Evolutionary conservation across 768 basidiomycete genomes (phyloP).

Genomic region (Boletus bicolor): DNA sequence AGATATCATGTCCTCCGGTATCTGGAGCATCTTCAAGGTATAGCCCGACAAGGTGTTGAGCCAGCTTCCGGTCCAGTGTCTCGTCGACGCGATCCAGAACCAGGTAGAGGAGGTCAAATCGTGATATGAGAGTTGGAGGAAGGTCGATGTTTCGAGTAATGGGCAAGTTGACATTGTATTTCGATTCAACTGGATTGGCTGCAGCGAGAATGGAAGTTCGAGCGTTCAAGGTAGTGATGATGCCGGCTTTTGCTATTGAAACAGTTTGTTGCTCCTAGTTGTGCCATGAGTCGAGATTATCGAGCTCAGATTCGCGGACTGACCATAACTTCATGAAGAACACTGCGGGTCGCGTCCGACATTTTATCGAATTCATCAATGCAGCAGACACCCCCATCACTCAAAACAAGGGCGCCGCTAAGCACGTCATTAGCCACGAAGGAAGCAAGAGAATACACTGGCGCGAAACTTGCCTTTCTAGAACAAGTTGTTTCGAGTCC

Average conservation of each 20-base stretch:
- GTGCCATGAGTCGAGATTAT: not conserved
- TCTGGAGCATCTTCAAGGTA: constrained; percentile 88
- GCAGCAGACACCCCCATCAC: constrained; percentile 96
- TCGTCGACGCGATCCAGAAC: constrained; percentile 96
- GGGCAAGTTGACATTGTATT: constrained; percentile 88
- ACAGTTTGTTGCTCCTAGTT: constrained; percentile 98
- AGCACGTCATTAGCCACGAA: constrained; percentile 1
- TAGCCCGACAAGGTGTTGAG: constrained; percentile 88
- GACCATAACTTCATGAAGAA: constrained; percentile 98
- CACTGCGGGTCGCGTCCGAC: constrained; percentile 95
- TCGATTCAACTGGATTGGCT: constrained; percentile 94
- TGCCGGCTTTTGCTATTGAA: constrained; percentile 97
- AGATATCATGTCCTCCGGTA: constrained; percentile 57
- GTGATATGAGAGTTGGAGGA: constrained; percentile 95
- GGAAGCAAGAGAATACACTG: not conserved
- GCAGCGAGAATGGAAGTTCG: constrained; percentile 98
- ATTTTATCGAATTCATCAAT: constrained; percentile 99
- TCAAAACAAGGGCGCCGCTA: constrained; percentile 90
- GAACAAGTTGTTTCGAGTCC: constrained; percentile 95
- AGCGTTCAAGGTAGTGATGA: constrained; percentile 97
- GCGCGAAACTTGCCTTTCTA: constrained; percentile 72
- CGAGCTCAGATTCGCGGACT: constrained; percentile 13
- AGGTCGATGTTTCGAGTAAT: constrained; percentile 96
- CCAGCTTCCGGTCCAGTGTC: constrained; percentile 75
- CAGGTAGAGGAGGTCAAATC: constrained; percentile 95